A percentile compares a stretch with the other conserved stretches of the same genome.
Evolutionary conservation across 1,284 basidiomycete genomes (phyloP).

Genomic region (Moniliella sp.): DNA sequence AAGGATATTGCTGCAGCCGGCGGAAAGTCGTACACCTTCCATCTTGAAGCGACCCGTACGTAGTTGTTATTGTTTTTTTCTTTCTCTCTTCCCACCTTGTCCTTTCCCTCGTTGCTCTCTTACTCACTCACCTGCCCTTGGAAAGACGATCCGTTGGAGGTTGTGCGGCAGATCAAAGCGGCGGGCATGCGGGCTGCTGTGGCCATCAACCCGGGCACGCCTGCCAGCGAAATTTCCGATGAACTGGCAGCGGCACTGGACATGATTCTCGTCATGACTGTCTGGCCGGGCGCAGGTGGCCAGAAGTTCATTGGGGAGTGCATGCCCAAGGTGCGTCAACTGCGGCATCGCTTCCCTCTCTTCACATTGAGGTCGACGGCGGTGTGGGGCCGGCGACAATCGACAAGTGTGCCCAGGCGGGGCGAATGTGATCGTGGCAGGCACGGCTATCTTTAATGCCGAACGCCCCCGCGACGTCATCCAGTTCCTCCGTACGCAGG

Average conservation of each 20-base stretch:
- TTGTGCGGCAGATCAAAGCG: constrained; percentile 25
- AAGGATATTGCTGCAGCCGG: constrained; percentile 84
- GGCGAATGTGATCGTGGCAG: constrained; percentile 93
- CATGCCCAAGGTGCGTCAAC: constrained; percentile 57
- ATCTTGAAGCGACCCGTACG: constrained; percentile 68
- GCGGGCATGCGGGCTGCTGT: constrained; percentile 29
- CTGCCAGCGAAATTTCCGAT: constrained; percentile 24
- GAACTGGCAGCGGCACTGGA: constrained; percentile 26
- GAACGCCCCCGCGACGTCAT: constrained; percentile 45
- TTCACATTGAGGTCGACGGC: constrained; percentile 87
- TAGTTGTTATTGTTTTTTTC: too few species aligned
- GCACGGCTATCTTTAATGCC: constrained; percentile 79
- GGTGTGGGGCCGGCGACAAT: constrained; percentile 82
- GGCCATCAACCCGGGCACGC: constrained; percentile 32
- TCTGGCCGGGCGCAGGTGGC: constrained; percentile 44
- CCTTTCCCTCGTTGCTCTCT: too few species aligned
- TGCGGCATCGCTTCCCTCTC: constrained; percentile 64
- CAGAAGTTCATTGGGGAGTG: constrained; percentile 90
- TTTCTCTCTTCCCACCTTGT: too few species aligned
- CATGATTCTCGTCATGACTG: constrained; percentile 34
- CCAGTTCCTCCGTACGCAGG: constrained; percentile 13
- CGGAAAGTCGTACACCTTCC: constrained; percentile 85
- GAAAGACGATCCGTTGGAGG: constrained; percentile 31
- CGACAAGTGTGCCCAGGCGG: constrained; percentile 68
- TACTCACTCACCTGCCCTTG: too few species aligned